These are phyloP conservation scores for Pichia pseudocactophila DNA, from an alignment of 805 yeast species.

Conservation along the genomic window DNA sequence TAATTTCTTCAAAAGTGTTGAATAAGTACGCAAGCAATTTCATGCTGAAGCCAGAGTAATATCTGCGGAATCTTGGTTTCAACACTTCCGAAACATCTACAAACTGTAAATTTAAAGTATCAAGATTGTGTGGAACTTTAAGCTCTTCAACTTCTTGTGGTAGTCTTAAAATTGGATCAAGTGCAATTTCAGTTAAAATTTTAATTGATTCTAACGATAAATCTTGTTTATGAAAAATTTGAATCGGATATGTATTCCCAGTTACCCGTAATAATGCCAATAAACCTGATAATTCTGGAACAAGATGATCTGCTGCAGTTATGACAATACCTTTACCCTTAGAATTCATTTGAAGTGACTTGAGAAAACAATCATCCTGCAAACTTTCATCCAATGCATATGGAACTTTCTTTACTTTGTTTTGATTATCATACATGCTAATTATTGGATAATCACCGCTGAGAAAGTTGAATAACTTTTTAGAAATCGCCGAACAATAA, in stretches of 20 bases:
- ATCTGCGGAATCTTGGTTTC: constrained; percentile 17
- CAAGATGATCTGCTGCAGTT: constrained; percentile 38
- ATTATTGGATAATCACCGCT: constrained; percentile 31
- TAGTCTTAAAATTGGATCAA: constrained; percentile 24
- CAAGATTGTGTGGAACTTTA: constrained; percentile 17
- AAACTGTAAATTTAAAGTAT: constrained; percentile 24
- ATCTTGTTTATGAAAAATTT: constrained; percentile 34
- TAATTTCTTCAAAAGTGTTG: constrained; percentile 47
- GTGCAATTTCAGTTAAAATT: constrained; percentile 29
- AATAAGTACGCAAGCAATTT: constrained; percentile 52
- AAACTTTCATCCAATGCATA: constrained; percentile 7
- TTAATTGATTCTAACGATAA: constrained; percentile 27
- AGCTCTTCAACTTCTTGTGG: constrained; percentile 17
- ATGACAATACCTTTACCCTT: constrained; percentile 48
- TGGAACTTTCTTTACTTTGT: constrained; percentile 10
- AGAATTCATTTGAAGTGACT: constrained; percentile 21
- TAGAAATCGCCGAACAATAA: constrained; percentile 14
- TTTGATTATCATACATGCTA: constrained; percentile 26
- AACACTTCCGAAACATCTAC: constrained; percentile 28
- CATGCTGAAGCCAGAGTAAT: constrained; percentile 26
- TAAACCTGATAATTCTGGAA: constrained; percentile 39
- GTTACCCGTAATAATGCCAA: constrained; percentile 41
- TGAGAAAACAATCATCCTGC: constrained; percentile 20
- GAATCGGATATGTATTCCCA: constrained; percentile 41
- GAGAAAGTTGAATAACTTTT: constrained; percentile 35